These are phyloP conservation scores for Trichophyton schoenleinii DNA, from an alignment of 2,329 filamentous ascomycete species.

Conservation along the genomic window DNA sequence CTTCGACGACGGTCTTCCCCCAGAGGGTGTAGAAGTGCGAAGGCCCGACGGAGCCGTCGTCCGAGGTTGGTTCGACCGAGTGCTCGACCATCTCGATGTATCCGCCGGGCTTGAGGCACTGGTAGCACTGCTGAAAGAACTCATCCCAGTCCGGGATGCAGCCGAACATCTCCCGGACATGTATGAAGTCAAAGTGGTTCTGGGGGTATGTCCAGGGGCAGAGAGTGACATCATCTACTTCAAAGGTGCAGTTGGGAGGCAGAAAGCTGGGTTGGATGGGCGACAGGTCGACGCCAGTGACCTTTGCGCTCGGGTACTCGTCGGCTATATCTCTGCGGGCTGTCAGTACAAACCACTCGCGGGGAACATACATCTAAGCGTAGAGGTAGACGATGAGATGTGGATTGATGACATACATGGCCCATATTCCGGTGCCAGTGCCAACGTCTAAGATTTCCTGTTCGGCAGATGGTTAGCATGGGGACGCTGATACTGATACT, in stretches of 20 bases:
- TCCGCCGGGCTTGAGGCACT: constrained; percentile 26
- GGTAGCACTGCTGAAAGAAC: constrained; percentile 27
- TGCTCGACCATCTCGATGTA: constrained; percentile 27
- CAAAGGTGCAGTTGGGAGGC: constrained; percentile 36
- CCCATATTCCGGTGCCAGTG: constrained; percentile 9
- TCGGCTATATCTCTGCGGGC: constrained; percentile 21
- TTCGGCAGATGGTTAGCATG: background rate
- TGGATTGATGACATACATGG: constrained; percentile 5
- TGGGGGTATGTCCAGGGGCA: constrained; percentile 29
- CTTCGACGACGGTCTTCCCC: constrained; percentile 13
- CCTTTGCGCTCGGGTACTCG: constrained; percentile 26
- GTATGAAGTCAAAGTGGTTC: constrained; percentile 34
- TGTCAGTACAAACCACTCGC: background rate
- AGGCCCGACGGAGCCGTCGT: constrained; percentile 15
- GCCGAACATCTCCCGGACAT: constrained; percentile 36
- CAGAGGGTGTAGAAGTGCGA: constrained; percentile 15
- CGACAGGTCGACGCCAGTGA: constrained; percentile 38
- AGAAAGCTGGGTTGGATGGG: constrained; percentile 39
- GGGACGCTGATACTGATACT: background rate
- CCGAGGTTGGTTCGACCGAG: constrained; percentile 15
- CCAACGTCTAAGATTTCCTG: constrained; percentile 9
- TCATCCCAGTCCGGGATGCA: constrained; percentile 36
- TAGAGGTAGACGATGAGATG: background rate
- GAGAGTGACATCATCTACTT: constrained; percentile 35
- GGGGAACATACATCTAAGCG: background rate